Evolutionary conservation across 2,329 filamentous ascomycete species (phyloP), one percentile per base, ranked within the genome.

Genomic region (Clonostachys sp.): DNA sequence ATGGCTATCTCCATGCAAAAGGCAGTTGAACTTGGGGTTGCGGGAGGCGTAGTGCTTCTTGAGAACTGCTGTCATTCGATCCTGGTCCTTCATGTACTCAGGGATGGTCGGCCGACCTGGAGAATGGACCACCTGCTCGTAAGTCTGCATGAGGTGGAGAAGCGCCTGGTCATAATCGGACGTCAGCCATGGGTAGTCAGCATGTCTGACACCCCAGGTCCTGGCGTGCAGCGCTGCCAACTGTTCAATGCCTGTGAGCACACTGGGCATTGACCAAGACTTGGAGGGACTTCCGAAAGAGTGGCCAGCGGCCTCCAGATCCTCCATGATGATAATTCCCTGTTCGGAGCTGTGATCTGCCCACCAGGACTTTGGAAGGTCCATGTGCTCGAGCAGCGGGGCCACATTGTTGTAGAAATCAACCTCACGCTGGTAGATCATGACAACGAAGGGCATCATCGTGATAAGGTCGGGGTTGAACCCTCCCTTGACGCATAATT

Each of bases 1-100:
- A 48, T 73, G 71, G 12, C 68, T 62, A 45, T 73, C 71, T 12
- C 69, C 70, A 45, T 74, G 70, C 12, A 72, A 50, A 3, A 72
- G 54, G 16, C 62, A 68, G 14, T 63, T 61, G 49, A 71, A 70
- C 6, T 58, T 53, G 1, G 65, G 64, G 51, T 68, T 70, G 14
- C 64, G 63, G 20, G 51, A 53, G 18, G 33, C 45, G 45, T 57
- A 65, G 41, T 64, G 60, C 47, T 60, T 64, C 50, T 61, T 57
- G n/a, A 67, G 44, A 8, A 53, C 61, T 1, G 54, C 55, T 3
- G 53, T 58, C 17, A 63, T 46, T 17, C 65, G 62, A 34, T 53
- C 55, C 48, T 56, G 53, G 46, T 64, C 49, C 30, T 52, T 56
- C 17, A 66, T 49, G 49, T 60, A 56, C 5, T 52, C 54, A 8